Base-by-base conservation (phyloP, 805 yeast genomes). In the Ogataea haglerorum region DNA sequence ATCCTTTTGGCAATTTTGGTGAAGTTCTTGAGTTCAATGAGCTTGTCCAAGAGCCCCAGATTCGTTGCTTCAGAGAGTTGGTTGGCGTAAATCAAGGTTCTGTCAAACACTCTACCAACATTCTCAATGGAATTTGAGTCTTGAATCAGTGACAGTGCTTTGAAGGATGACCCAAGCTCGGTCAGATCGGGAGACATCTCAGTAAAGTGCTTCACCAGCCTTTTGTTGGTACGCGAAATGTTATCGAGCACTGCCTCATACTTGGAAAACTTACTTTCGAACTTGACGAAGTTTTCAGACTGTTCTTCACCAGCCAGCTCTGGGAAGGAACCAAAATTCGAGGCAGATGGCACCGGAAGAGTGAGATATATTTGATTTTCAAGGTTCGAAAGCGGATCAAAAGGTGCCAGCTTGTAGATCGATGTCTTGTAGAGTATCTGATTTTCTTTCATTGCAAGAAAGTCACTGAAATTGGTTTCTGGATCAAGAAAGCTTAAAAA, bases 401-500 rank as follows among this genome's bases (percentile, higher is more conserved):
- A 55, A 1, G 89, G 87, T 4, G 87, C 83, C 4, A 65, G 78
- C 78, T 48, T 75, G 63, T 37, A 84, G 52, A 48, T 74, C 64
- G 57, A 76, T 59, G 49, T 69, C 54, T 32, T 88, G 78, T 38
- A 39, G 15, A 84, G 60, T 10, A 67, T 62, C 3, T 73, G 64
- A 13, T 81, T 69, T 3, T 80, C 82, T 10, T 82, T 80, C 3
- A 76, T 58, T 33, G 63, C 65, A 36, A 82, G 54, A 2, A 78
- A 95, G 55, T 90, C 96, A 17, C 74, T 69, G 91, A 96, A 93
- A 49, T 77, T 75, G 10, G 86, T 78, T 45, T 83, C 83, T 6
- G 98, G 95, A 56, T 89, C 93, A 42, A 93, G 61, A 55, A 93
- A 93, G 56, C 82, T 78, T 29, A 78, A 73, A 54, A 89, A 86